Evolutionary conservation across 768 basidiomycete genomes (phyloP).

Genomic region (Albatrellus ellisii): DNA sequence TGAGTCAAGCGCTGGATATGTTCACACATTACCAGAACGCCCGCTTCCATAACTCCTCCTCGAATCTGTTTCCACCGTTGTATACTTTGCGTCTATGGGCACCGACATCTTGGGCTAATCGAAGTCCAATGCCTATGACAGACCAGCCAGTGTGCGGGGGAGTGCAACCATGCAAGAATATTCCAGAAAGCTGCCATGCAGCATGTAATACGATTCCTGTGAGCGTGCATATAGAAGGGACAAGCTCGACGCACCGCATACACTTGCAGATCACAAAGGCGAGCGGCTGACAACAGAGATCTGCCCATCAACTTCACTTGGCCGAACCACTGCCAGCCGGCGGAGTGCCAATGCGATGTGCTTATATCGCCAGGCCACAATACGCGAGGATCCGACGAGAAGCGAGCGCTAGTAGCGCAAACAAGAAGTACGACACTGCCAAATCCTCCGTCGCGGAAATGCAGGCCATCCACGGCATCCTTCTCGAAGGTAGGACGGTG

Average conservation of each 20-base stretch:
- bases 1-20: neutral
- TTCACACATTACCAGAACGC: conserved; percentile 38
- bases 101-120: conserved; percentile 65
- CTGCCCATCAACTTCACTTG: conserved; percentile 51
- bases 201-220: conserved; percentile 9
- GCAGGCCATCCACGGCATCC: conserved; percentile 3
- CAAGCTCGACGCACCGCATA: conserved; percentile 32
- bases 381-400: conserved; percentile 7
- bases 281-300: conserved; percentile 38
- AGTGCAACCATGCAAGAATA: conserved; percentile 29
- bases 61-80: conserved; percentile 28
- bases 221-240: conserved; percentile 15
- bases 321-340: conserved; percentile 34
- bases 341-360: conserved; percentile 21
- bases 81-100: conserved; percentile 42
- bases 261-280: conserved; percentile 60
- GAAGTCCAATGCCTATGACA: conserved; percentile 45
- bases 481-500: conserved; percentile 11
- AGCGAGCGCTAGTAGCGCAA: conserved; percentile 9
- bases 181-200: conserved; percentile 21
- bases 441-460: conserved; percentile 7
- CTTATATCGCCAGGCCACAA: neutral
- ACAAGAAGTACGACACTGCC: conserved; percentile 9
- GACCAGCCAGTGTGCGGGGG: conserved; percentile 43
- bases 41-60: conserved; percentile 70